Evolutionary conservation across 2,329 filamentous ascomycete species (phyloP).

Genomic region (Alternaria viburni): DNA sequence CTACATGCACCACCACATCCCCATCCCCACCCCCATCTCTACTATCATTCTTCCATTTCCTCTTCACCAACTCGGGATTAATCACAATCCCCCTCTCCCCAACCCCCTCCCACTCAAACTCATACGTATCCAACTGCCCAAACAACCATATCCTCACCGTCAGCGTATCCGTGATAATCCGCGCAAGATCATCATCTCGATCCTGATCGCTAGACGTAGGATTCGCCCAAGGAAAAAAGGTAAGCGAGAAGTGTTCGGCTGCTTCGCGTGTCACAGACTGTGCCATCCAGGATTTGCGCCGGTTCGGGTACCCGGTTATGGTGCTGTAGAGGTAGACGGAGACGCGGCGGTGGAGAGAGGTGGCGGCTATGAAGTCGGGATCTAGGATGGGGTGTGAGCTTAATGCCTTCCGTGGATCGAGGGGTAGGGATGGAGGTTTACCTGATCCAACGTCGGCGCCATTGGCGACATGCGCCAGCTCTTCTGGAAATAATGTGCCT

Average conservation of each 20-base stretch:
- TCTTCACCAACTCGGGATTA: constrained; percentile 28
- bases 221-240: constrained; percentile 46
- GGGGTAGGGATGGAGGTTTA: neutral
- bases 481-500: constrained; percentile 30
- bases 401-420: neutral
- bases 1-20: constrained; percentile 1
- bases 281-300: constrained; percentile 4
- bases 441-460: neutral
- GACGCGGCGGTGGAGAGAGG: constrained; percentile 36
- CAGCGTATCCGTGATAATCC: constrained; percentile 32
- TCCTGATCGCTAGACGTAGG: constrained; percentile 34
- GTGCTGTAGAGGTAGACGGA: constrained; percentile 34
- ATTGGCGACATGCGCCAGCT: constrained; percentile 17
- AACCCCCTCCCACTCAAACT: constrained; percentile 35
- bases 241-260: constrained; percentile 43
- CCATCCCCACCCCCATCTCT: neutral
- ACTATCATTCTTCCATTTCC: neutral
- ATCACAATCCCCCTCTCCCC: constrained; percentile 32
- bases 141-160: constrained; percentile 39
- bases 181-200: constrained; percentile 36
- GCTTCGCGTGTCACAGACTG: constrained; percentile 38
- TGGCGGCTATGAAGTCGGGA: constrained; percentile 17
- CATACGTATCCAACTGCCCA: constrained; percentile 33
- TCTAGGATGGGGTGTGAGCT: constrained; percentile 8
- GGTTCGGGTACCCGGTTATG: constrained; percentile 1